Conservation (phyloP, 1,284 basidiomycete species). For the Volvariella volvacea region DNA sequence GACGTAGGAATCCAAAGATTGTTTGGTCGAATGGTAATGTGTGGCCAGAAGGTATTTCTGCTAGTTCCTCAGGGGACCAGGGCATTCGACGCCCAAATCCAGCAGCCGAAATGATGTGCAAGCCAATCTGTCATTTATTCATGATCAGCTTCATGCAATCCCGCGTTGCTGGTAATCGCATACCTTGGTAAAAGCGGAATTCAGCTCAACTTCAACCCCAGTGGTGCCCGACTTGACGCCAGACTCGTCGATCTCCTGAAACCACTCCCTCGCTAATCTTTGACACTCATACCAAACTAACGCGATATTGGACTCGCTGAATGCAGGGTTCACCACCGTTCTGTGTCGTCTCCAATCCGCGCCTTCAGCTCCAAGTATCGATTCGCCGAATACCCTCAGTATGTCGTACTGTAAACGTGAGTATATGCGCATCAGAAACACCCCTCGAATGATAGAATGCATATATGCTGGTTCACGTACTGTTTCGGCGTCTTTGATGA, state of each 20-base stretch:
- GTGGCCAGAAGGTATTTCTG: constrained; percentile 22
- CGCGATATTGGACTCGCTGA: constrained; percentile 26
- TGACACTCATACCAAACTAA: constrained; percentile 28
- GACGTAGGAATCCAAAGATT: constrained; percentile 19
- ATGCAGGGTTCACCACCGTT: constrained; percentile 12
- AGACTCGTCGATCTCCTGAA: not conserved
- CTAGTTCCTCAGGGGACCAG: constrained; percentile 21
- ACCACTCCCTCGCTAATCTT: constrained; percentile 25
- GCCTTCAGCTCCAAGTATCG: constrained; percentile 27
- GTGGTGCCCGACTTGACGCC: too few species aligned
- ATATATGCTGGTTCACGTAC: not conserved
- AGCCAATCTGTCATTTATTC: constrained; percentile 20
- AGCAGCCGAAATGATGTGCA: constrained; percentile 34
- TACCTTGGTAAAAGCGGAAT: too few species aligned
- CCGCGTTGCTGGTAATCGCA: too few species aligned
- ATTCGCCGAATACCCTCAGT: constrained; percentile 18
- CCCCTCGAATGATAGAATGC: not conserved
- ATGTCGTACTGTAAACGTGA: constrained; percentile 14
- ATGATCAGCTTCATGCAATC: too few species aligned
- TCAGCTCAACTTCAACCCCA: too few species aligned
- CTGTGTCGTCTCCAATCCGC: constrained; percentile 5
- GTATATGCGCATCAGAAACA: not conserved
- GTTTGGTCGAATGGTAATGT: constrained; percentile 27
- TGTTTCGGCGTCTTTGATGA: constrained; percentile 2
- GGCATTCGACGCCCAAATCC: constrained; percentile 32